These are phyloP conservation scores for Leptodontidium sp. DNA, from an alignment of 2,329 filamentous ascomycete species.

Conservation along the genomic window DNA sequence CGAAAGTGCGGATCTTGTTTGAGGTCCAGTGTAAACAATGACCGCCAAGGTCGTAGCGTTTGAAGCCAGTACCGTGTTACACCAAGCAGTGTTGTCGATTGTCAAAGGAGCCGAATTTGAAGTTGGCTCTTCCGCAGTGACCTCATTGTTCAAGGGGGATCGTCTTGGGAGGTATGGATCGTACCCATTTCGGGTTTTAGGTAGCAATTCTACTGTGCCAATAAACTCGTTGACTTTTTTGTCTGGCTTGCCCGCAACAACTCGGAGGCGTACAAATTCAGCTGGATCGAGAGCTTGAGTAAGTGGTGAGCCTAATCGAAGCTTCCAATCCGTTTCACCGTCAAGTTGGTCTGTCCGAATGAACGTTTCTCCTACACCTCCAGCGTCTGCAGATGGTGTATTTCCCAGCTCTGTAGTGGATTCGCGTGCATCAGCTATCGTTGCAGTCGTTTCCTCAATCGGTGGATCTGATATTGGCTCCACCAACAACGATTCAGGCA, in stretches of 20 bases:
- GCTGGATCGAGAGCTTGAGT: slow-evolving; percentile 79
- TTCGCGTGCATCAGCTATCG: slow-evolving; percentile 34
- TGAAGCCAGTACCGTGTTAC: slow-evolving; percentile 95
- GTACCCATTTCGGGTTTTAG: slow-evolving; percentile 60
- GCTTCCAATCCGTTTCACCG: slow-evolving; percentile 98
- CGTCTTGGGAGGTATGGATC: slow-evolving; percentile 51
- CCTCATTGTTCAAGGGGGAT: slow-evolving; percentile 35
- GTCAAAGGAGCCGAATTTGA: slow-evolving; percentile 73
- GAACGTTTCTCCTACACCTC: slow-evolving; percentile 79
- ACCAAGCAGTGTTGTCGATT: slow-evolving; percentile 99
- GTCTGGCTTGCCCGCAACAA: slow-evolving; percentile 90
- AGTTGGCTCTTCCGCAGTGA: slow-evolving; percentile 48
- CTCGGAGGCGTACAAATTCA: slow-evolving; percentile 73
- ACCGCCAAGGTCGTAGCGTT: slow-evolving; percentile 88
- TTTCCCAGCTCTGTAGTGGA: slow-evolving; percentile 42
- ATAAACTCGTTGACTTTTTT: slow-evolving; percentile 94
- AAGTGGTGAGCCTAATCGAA: slow-evolving; percentile 84
- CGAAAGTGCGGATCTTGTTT: slow-evolving; percentile 92
- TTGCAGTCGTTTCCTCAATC: slow-evolving; percentile 38
- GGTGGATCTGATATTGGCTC: slow-evolving; percentile 45
- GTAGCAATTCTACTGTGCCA: slow-evolving; percentile 82
- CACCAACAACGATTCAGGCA: slow-evolving; percentile 40
- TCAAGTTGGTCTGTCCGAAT: slow-evolving; percentile 97
- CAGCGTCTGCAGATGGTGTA: slow-evolving; percentile 43
- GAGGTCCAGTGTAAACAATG: slow-evolving; percentile 92